Base-by-base conservation (phyloP, 1,139 yeast species). In the Zygosaccharomyces sapae region DNA sequence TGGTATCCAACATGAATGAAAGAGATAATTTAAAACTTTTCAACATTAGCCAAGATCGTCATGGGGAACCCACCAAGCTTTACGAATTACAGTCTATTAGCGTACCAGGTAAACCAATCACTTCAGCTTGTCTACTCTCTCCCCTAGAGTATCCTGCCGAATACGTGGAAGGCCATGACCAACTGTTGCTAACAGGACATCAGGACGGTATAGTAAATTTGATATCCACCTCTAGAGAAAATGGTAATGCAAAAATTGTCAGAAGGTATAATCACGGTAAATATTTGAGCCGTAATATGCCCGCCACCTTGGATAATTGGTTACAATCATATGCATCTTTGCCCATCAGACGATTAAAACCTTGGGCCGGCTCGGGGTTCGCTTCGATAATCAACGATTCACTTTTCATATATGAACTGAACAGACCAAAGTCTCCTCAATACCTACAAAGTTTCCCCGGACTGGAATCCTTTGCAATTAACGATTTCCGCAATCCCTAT, bases 131-230 rank as follows among this genome's bases (percentile, higher is more conserved):
- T 8, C 42, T 58, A 13, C 40, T 59, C 9, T 49, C 55, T 8
- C 42, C 38, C 20, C 22, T 31, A 20, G 39, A 48, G 9, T 46
- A 41, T 25, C 36, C 31, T n/a, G 48, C 50, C 19, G 52, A 49
- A 27, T 49, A 46, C 36, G 48, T 50, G 18, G 43, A 43, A 6
- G 43, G 47, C 8, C 59, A 58, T 30, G 51, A 54, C 31, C 55
- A 54, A 25, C 22, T 57, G 27, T 12, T 62, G 7, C 45, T 62
- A 22, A 50, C 65, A 1, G 66, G 63, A 27, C 64, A 61, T 38
- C 56, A 55, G 34, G 59, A 63, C 46, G 66, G 66, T 6, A 42
- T 45, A 18, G 61, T 61, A 2, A 60, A 63, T 44, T 33, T 63
- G 42, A 60, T 63, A 13, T 44, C 59, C 2, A 59, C 64, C 3